These are phyloP conservation scores for Wickerhamomyces chaumierensis DNA, from an alignment of 805 yeast genomes.

Conservation along the genomic window DNA sequence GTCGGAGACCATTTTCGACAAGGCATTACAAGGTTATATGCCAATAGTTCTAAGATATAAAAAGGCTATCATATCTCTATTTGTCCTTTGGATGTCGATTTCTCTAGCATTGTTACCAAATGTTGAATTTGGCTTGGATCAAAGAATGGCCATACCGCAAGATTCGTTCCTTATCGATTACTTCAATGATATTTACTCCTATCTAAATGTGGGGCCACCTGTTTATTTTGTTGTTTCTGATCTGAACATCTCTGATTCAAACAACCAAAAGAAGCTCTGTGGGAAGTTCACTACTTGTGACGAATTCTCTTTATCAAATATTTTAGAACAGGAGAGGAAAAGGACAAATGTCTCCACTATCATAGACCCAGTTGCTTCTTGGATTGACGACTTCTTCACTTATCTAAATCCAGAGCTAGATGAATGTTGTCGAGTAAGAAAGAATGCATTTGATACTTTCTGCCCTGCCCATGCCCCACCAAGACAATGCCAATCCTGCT, in stretches of 20 bases:
- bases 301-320: slow-evolving; percentile 64
- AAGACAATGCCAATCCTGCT: slow-evolving; percentile 68
- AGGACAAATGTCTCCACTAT: slow-evolving; percentile 55
- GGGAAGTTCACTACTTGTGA: slow-evolving; percentile 83
- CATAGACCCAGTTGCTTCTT: slow-evolving; percentile 75
- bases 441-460: slow-evolving; percentile 34
- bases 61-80: slow-evolving; percentile 38
- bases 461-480: slow-evolving; percentile 61
- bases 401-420: slow-evolving; percentile 83
- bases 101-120: slow-evolving; percentile 62
- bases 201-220: slow-evolving; percentile 86
- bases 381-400: slow-evolving; percentile 85
- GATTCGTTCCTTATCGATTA: slow-evolving; percentile 76
- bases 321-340: slow-evolving; percentile 75
- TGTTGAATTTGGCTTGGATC: slow-evolving; percentile 76
- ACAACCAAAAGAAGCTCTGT: slow-evolving; percentile 64
- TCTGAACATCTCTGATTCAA: slow-evolving; percentile 47
- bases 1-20: slow-evolving; percentile 23
- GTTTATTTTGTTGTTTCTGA: slow-evolving; percentile 72
- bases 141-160: slow-evolving; percentile 74
- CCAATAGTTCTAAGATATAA: slow-evolving; percentile 43
- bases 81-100: slow-evolving; percentile 52
- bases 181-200: slow-evolving; percentile 62
- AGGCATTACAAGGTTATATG: slow-evolving; percentile 33
- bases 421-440: slow-evolving; percentile 72